Conservation (phyloP, 768 basidiomycete genomes). For the Imleria badia region DNA sequence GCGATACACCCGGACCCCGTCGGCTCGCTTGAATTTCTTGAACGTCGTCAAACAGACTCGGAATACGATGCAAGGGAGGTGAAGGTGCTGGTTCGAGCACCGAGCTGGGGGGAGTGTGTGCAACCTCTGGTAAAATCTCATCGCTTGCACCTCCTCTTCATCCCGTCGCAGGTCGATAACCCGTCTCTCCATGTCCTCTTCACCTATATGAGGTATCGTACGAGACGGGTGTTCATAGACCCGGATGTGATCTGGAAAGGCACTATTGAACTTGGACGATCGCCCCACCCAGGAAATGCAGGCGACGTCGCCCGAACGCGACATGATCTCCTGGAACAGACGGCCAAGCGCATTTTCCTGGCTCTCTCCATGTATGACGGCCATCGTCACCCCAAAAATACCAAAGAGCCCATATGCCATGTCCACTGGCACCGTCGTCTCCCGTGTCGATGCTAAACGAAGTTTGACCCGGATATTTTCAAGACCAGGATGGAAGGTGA, state of each 20-base stretch:
- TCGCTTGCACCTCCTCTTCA: conserved; percentile 1
- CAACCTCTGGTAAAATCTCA: conserved; percentile 8
- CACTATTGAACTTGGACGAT: conserved; percentile 22
- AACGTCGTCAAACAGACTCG: conserved; percentile 10
- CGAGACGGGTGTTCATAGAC: conserved; percentile 5
- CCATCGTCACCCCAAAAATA: conserved; percentile 17
- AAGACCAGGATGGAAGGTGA: conserved; percentile 10
- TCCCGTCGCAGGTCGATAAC: conserved; percentile 1
- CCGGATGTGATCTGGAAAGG: conserved; percentile 17
- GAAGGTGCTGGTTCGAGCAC: conserved; percentile 7
- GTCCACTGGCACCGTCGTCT: conserved; percentile 18
- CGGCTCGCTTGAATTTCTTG: neutral
- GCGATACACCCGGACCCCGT: conserved; percentile 2
- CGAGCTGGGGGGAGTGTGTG: neutral
- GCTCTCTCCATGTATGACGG: conserved; percentile 17
- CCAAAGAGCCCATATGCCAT: conserved; percentile 25
- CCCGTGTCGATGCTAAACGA: conserved; percentile 20
- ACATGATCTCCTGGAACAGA: conserved; percentile 18
- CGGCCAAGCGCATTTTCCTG: conserved; percentile 20
- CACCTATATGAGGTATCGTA: conserved; percentile 5
- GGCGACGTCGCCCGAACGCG: conserved; percentile 18
- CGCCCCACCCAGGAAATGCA: conserved; percentile 20
- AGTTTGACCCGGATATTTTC: conserved; percentile 15
- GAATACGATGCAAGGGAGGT: conserved; percentile 21
- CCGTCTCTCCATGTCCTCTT: conserved; percentile 5